These are phyloP conservation scores for Fraxinus nigra DNA, from an alignment of 305 asterid genomes.

Conservation along the genomic window DNA sequence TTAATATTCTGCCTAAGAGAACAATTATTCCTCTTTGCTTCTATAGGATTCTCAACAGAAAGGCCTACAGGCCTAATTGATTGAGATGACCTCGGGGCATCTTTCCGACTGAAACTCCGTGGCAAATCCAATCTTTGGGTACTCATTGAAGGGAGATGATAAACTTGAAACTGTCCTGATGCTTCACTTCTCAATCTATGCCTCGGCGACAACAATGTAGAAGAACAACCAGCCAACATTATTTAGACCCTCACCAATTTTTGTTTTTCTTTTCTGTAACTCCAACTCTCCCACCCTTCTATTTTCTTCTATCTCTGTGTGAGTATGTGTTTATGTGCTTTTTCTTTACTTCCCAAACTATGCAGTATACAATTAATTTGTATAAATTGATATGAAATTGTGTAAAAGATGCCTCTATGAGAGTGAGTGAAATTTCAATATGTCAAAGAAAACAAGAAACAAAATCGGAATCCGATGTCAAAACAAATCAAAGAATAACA, in stretches of 20 bases:
- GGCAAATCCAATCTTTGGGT: conserved; percentile 92
- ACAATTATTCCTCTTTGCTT: conserved; percentile 47
- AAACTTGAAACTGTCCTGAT: conserved; percentile 76
- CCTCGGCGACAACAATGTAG: conserved; percentile 87
- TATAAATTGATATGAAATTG: conserved; percentile 10
- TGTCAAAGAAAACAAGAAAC: conserved; percentile 30
- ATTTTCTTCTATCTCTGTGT: conserved; percentile 22
- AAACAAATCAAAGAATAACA: conserved; percentile 37
- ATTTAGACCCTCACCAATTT: conserved; percentile 48
- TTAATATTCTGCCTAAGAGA: conserved; percentile 65
- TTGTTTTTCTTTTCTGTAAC: conserved; percentile 18
- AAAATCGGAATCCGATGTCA: conserved; percentile 89
- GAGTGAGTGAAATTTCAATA: conserved; percentile 59
- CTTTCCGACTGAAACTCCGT: conserved; percentile 59
- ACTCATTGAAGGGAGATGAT: conserved; percentile 86
- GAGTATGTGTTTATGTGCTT: conserved; percentile 28
- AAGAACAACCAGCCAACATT: conserved; percentile 99
- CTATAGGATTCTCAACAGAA: conserved; percentile 61
- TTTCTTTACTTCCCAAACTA: conserved; percentile 26
- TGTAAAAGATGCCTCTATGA: conserved; percentile 9
- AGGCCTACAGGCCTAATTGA: conserved; percentile 64
- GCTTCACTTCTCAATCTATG: conserved; percentile 89
- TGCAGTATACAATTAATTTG: conserved; percentile 25
- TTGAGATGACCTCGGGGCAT: conserved; percentile 45
- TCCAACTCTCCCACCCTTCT: conserved; percentile 34